These are phyloP conservation scores for Eucalyptus grandis DNA, from an alignment of 345 rosid species.

Conservation along the genomic window DNA sequence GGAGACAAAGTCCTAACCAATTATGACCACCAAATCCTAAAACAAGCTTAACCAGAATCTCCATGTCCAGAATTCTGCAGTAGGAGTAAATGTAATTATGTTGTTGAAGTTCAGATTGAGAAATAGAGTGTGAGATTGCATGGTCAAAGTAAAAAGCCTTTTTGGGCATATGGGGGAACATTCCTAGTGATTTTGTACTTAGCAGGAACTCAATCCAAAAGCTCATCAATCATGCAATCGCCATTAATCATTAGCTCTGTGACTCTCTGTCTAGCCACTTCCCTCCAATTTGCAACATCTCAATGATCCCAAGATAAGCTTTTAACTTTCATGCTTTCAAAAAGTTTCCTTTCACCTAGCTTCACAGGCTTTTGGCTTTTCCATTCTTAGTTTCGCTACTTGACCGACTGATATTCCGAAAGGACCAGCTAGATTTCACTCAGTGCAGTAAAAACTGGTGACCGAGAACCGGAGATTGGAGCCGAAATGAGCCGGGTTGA, in stretches of 20 bases:
- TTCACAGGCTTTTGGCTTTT: not conserved
- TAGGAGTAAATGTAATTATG: not conserved
- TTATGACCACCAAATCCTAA: conserved; percentile 1
- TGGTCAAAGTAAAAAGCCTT: conserved; percentile 13
- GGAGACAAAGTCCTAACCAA: conserved; percentile 7
- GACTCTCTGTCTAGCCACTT: not conserved
- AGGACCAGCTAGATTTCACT: not conserved
- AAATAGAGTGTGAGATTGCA: not conserved
- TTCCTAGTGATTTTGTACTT: conserved; percentile 19
- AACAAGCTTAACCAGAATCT: not conserved
- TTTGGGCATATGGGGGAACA: conserved; percentile 24
- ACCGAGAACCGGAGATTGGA: not conserved
- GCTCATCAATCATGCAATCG: not conserved
- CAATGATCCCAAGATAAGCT: conserved; percentile 1
- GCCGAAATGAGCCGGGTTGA: not conserved
- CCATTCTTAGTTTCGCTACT: not conserved
- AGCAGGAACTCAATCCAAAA: not conserved
- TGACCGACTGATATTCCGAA: not conserved
- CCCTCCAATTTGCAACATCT: conserved; percentile 24
- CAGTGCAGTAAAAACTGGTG: not conserved
- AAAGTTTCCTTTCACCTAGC: not conserved
- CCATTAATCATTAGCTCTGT: conserved; percentile 12
- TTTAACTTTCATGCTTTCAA: conserved; percentile 6
- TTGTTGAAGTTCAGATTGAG: conserved; percentile 6
- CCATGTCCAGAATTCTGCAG: conserved; percentile 1